These are phyloP conservation scores for Hygrocybe coccinea DNA, from an alignment of 768 basidiomycete species.

Conservation along the genomic window DNA sequence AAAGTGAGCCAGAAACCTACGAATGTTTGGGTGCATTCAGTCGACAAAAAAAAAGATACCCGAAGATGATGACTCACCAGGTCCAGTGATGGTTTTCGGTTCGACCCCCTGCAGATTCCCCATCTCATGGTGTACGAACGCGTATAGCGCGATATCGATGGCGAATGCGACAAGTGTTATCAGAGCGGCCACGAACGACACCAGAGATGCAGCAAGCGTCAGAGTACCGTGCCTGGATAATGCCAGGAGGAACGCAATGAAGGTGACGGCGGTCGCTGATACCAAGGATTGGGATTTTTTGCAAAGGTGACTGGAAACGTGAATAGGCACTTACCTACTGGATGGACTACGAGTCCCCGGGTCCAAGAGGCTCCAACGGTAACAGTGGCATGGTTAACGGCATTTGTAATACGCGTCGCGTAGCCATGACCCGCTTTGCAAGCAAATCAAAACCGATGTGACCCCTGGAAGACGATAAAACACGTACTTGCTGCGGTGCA, in stretches of 20 bases:
- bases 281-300: neutral
- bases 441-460: neutral
- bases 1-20: conserved; percentile 81
- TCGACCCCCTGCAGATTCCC: conserved; percentile 42
- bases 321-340: conserved; percentile 52
- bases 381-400: conserved; percentile 29
- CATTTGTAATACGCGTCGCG: conserved; percentile 37
- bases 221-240: conserved; percentile 55
- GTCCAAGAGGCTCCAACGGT: conserved; percentile 60
- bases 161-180: conserved; percentile 69
- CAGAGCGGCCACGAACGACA: conserved; percentile 66
- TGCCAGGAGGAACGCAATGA: conserved; percentile 60
- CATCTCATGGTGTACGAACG: conserved; percentile 55
- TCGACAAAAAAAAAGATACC: neutral
- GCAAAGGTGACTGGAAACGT: neutral
- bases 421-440: conserved; percentile 50
- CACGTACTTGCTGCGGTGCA: conserved; percentile 47
- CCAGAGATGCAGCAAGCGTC: conserved; percentile 56
- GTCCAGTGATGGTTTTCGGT: conserved; percentile 51
- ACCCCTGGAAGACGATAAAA: neutral
- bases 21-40: too few species aligned
- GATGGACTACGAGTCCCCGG: conserved; percentile 67
- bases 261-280: conserved; percentile 49
- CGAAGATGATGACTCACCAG: conserved; percentile 54
- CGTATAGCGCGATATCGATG: conserved; percentile 71